Base-by-base conservation (phyloP, 2,329 filamentous ascomycete species). In the Talaromyces piceae region DNA sequence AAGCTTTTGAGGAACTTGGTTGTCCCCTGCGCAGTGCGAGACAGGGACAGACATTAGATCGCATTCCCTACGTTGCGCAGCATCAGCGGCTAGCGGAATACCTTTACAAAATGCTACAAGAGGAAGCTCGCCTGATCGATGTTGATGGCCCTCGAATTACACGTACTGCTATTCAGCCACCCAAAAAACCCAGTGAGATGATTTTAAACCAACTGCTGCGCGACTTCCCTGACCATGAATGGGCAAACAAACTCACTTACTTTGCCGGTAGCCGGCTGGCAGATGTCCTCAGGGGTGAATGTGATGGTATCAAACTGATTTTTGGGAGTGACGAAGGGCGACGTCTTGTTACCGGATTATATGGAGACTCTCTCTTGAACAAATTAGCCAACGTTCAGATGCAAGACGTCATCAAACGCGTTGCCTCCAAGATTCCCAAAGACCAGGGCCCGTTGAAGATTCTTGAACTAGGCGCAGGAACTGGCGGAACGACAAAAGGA, bases 381-480 rank as follows among this genome's bases (percentile, higher is more conserved):
- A 23, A 44, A 25, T 31, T 67, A 9, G 58, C 57, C 41, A 61
- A 61, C 33, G 53, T 56, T 5, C 64, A 66, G 27, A 65, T 69
- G 55, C 31, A 46, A 28, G 33, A 54, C 23, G 33, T 39, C 11
- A 48, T 50, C 22, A 13, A 45, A 12, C 22, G 47, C 9, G 41
- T 54, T 23, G 33, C 37, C 25, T 47, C 48, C 18, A 44, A 45
- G n/a, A 44, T 37, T 7, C 50, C 51, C 3, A 47, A 22, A 5
- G 20, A 41, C n/a, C 27, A 48, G 43, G 45, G 47, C 25, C 44
- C 54, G 3, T 61, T 72, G 37, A 69, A 70, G 3, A 66, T 77
- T 22, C 55, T 77, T 8, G 73, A 76, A 46, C 65, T 67, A 8
- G 73, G 73, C 18, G 73, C 70, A 11, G 75, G 75, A 2, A 74